Percentiles rank a stretch among this genome's conserved stretches.
phyloP scores from a whole-genome alignment of 2,329 filamentous ascomycete species.

The Penicillium sp. region DNA sequence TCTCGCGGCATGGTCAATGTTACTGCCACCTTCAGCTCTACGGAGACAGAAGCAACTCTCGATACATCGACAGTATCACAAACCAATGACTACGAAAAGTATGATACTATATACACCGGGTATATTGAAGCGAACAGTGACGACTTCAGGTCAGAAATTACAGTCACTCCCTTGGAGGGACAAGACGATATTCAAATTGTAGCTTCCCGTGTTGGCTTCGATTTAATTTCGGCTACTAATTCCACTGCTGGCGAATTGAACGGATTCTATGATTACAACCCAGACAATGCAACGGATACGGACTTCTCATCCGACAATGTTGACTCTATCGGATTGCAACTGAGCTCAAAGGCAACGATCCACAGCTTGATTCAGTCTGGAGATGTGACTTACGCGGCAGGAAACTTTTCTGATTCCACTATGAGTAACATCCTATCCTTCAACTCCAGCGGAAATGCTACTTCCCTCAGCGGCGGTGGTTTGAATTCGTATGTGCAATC shows the following conservation, averaged over 20 bases:
- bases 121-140: conserved; percentile 70
- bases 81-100: conserved; percentile 95
- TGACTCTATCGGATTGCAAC: conserved; percentile 68
- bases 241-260: conserved; percentile 71
- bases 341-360: conserved; percentile 65
- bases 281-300: conserved; percentile 56
- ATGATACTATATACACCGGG: conserved; percentile 85
- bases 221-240: conserved; percentile 48
- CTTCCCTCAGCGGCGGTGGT: conserved; percentile 64
- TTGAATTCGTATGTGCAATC: conserved; percentile 74
- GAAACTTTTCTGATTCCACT: conserved; percentile 70
- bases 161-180: conserved; percentile 64
- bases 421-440: conserved; percentile 76
- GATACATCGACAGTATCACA: conserved; percentile 69
- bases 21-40: conserved; percentile 63
- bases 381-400: conserved; percentile 69
- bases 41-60: conserved; percentile 42
- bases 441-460: conserved; percentile 54
- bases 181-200: conserved; percentile 69
- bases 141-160: conserved; percentile 76
- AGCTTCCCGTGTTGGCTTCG: conserved; percentile 83
- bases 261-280: conserved; percentile 84
- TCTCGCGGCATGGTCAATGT: conserved; percentile 78
- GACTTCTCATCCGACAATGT: conserved; percentile 70
- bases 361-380: conserved; percentile 63